Conservation (phyloP, 2,329 filamentous ascomycete species). For the Cryphonectria nitschkei region DNA sequence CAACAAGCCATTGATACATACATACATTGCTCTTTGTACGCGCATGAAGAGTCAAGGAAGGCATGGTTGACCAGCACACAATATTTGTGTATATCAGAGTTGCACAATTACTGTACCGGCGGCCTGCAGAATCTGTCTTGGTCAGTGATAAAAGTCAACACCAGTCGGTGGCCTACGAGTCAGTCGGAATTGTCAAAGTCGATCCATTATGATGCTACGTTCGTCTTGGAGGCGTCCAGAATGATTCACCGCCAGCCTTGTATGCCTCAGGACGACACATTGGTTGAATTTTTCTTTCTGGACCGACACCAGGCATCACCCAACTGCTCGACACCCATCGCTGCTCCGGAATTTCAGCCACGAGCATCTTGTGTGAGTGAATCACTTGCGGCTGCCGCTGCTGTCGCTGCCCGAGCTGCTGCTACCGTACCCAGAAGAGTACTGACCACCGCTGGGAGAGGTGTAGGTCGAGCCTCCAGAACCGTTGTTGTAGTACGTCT, state of each 20-base stretch:
- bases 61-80: no score
- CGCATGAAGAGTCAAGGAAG: no score
- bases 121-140: no score
- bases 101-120: no score
- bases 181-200: neutral
- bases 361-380: neutral
- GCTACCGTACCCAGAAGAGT: conserved; percentile 33
- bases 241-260: neutral
- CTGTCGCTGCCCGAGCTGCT: conserved; percentile 15
- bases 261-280: neutral
- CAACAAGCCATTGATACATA: no score
- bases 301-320: neutral
- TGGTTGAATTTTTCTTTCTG: no score
- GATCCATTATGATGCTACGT: neutral
- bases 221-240: neutral
- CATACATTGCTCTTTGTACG: no score
- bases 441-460: conserved; percentile 49
- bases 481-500: conserved; percentile 68
- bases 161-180: neutral
- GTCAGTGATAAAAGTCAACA: neutral
- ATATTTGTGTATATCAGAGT: no score
- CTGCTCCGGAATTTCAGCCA: neutral
- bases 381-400: conserved; percentile 12
- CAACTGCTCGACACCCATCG: neutral
- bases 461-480: conserved; percentile 64